phyloP scores from a whole-genome alignment of 2,329 filamentous ascomycete genomes.

The Aspergillus cejpii region DNA sequence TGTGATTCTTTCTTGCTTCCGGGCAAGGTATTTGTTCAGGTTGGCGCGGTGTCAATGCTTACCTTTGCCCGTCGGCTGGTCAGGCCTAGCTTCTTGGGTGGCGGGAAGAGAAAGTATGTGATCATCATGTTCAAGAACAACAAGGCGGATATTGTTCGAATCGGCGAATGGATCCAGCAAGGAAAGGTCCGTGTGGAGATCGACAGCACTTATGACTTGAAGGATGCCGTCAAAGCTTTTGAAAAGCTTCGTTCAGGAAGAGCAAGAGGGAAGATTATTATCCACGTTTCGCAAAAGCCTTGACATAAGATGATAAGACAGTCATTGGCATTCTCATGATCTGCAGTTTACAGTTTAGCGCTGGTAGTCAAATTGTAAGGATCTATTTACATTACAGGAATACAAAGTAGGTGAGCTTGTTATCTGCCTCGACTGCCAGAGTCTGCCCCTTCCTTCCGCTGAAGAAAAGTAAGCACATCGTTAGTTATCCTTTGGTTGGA shows the following conservation, averaged over 20 bases:
- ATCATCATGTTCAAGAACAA: slow-evolving; percentile 34
- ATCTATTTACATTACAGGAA: too few species aligned
- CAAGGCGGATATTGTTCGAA: slow-evolving; percentile 42
- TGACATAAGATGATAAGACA: not conserved
- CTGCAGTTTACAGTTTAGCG: too few species aligned
- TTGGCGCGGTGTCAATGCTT: slow-evolving; percentile 39
- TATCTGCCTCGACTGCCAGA: too few species aligned
- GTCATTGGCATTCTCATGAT: too few species aligned
- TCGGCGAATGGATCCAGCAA: slow-evolving; percentile 52
- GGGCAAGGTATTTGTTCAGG: slow-evolving; percentile 48
- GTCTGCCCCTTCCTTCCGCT: too few species aligned
- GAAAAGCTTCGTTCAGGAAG: slow-evolving; percentile 52
- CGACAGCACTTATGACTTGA: slow-evolving; percentile 51
- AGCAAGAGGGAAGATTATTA: slow-evolving; percentile 55
- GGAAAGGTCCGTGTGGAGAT: slow-evolving; percentile 53
- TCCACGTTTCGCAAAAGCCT: slow-evolving; percentile 29
- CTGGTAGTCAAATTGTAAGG: too few species aligned
- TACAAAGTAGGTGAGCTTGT: too few species aligned
- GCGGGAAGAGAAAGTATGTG: slow-evolving; percentile 40
- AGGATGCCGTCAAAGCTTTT: slow-evolving; percentile 53
- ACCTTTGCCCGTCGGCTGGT: slow-evolving; percentile 35
- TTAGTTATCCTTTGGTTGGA: too few species aligned
- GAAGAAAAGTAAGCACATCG: not conserved
- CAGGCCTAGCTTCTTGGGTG: slow-evolving; percentile 46
- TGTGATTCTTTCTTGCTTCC: slow-evolving; percentile 48